Conservation (phyloP, 208 protist species). For the Leishmania aethiopica region DNA sequence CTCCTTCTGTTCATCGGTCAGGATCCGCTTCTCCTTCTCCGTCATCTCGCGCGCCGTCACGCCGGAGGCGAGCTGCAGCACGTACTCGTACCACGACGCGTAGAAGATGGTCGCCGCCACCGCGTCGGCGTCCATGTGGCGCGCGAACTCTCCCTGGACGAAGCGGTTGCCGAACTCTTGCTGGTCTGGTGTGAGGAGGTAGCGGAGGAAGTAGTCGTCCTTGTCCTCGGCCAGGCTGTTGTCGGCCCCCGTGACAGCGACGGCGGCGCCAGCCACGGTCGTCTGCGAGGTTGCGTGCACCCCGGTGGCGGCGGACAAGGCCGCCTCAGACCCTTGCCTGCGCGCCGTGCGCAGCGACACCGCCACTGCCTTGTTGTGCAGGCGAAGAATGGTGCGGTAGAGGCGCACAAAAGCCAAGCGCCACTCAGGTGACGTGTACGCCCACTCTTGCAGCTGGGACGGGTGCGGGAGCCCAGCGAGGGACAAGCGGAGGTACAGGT, state of each 20-base stretch:
- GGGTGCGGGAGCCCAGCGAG: slow-evolving; percentile 67
- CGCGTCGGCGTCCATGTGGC: slow-evolving; percentile 73
- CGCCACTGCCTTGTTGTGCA: slow-evolving; percentile 76
- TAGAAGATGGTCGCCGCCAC: slow-evolving; percentile 78
- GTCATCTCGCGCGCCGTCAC: slow-evolving; percentile 77
- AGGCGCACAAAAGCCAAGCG: slow-evolving; percentile 62
- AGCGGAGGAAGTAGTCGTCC: slow-evolving; percentile 53
- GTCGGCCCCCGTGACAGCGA: not conserved
- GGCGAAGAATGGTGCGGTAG: slow-evolving; percentile 78
- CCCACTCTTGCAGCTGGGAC: slow-evolving; percentile 40
- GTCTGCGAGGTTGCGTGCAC: slow-evolving; percentile 12
- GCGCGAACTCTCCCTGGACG: slow-evolving; percentile 76
- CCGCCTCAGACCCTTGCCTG: slow-evolving; percentile 25
- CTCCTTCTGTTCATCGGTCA: slow-evolving; percentile 83
- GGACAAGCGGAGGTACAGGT: slow-evolving; percentile 60
- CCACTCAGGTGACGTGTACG: slow-evolving; percentile 65
- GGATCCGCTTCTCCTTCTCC: slow-evolving; percentile 61
- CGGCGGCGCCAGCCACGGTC: not conserved
- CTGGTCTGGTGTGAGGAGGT: slow-evolving; percentile 70
- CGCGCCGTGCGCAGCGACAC: slow-evolving; percentile 49
- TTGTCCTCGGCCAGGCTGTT: not conserved
- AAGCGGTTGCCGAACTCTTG: slow-evolving; percentile 88
- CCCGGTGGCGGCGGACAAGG: slow-evolving; percentile 38
- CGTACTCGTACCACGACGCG: slow-evolving; percentile 86
- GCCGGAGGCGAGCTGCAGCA: slow-evolving; percentile 74